phyloP scores from a whole-genome alignment of 805 yeast species.

The Schwanniomyces pseudopolymorphus region DNA sequence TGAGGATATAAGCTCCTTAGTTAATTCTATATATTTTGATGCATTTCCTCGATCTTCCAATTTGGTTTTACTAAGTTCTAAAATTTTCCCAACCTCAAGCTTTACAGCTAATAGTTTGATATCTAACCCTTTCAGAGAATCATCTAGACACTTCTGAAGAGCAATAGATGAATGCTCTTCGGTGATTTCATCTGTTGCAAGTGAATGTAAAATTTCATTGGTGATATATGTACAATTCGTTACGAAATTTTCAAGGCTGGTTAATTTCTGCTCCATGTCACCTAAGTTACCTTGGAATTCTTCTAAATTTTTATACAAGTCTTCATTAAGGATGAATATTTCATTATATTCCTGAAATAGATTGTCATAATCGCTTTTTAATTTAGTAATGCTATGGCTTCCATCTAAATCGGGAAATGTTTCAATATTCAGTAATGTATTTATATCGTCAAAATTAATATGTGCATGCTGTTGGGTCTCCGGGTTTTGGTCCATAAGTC shows the following conservation, averaged over 20 bases:
- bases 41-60: constrained; percentile 5
- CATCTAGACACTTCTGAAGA: constrained; percentile 14
- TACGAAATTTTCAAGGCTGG: constrained; percentile 9
- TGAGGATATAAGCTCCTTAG: constrained; percentile 17
- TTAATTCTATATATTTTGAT: constrained; percentile 12
- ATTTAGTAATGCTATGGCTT: constrained; percentile 9
- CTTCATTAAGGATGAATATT: constrained; percentile 35
- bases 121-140: constrained; percentile 17
- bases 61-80: constrained; percentile 2
- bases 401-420: constrained; percentile 8
- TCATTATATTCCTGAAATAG: constrained; percentile 32
- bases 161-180: constrained; percentile 16
- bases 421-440: constrained; percentile 17
- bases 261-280: constrained; percentile 23
- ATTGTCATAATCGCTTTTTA: constrained; percentile 19
- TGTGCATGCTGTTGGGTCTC: not conserved
- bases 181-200: constrained; percentile 17
- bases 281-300: constrained; percentile 30
- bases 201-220: constrained; percentile 17
- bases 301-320: constrained; percentile 36
- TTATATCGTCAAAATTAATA: constrained; percentile 14
- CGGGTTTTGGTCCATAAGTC: constrained; percentile 24
- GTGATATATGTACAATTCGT: constrained; percentile 14
- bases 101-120: constrained; percentile 21
- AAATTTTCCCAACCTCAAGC: constrained; percentile 16